Base-by-base conservation (phyloP, 768 basidiomycete species). In the Hydnomerulius pinastri region DNA sequence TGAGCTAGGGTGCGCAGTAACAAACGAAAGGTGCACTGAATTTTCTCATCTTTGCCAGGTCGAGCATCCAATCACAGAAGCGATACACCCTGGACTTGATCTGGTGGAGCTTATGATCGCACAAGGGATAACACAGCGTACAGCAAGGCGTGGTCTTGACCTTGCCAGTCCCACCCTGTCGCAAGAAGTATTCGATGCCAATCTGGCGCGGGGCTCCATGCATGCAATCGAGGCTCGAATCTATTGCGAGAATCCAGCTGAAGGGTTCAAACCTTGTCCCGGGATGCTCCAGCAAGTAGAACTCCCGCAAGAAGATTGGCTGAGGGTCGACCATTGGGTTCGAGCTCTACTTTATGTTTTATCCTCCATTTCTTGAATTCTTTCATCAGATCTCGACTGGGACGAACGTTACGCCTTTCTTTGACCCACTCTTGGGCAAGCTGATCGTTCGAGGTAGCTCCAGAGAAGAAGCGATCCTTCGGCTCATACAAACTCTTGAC, bases 21-120 rank as follows among this genome's bases (percentile, higher is more conserved):
- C 1, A 15, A 12, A 4, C 6, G 8, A 40, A 41, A n/a, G 11
- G 9, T 28, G n/a, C 15, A 5, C 27, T 45, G 25, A 53, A 53
- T 29, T 46, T n/a, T 43, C 20, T 18, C 10, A 45, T 8, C 9
- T 28, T 1, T 15, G 55, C 8, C 57, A 85, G 74, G 84, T 87
- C 15, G 86, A 87, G 64, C 86, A 89, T 52, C 74, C 82, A 1
- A 73, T 87, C 27, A 86, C 85, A 0, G 85, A 87, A 63, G 71
- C 69, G 17, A 68, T 75, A 6, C 72, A 82, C 56, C 73, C 77
- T 7, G 74, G 76, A 5, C 72, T 86, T 32, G 86, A 87, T 55
- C 68, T 88, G 11, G 79, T 87, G 12, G 73, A 78, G 46, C 66
- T 87, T 38, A 86, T 87, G 85, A 75, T 87, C 18, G 69, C 73